Percentiles rank a stretch among this genome's conserved stretches.
Conservation (phyloP, 495 filamentous ascomycete genomes). For the Podospora fimiseda region DNA sequence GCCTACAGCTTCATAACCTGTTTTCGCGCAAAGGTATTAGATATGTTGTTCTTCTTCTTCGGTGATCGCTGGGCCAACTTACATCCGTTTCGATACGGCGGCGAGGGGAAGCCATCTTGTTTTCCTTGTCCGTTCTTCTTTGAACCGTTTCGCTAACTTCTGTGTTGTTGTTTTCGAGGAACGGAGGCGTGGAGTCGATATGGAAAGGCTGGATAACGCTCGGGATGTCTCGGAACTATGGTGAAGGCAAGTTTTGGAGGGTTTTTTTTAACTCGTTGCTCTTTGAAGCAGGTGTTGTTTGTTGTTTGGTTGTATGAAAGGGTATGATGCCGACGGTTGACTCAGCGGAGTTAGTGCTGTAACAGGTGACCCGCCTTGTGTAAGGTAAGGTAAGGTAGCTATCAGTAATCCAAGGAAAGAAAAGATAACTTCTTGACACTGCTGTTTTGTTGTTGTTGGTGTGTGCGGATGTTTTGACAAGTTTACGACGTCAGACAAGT, state of each 20-base stretch:
- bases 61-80: constrained; percentile 31
- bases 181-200: too few relatives aligned
- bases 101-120: constrained; percentile 84
- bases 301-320: constrained; percentile 6
- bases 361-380: neutral
- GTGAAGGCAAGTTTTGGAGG: too few relatives aligned
- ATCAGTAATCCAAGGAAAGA: neutral
- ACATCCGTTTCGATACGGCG: constrained; percentile 98
- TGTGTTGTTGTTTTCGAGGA: too few relatives aligned
- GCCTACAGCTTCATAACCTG: constrained; percentile 45
- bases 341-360: too few relatives aligned
- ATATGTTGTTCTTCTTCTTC: neutral
- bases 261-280: too few relatives aligned
- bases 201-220: too few relatives aligned
- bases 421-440: neutral
- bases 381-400: too few relatives aligned
- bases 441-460: neutral
- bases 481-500: constrained; percentile 5
- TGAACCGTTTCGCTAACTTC: too few relatives aligned
- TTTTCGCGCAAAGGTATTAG: neutral
- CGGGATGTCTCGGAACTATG: too few relatives aligned
- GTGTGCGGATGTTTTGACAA: neutral
- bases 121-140: neutral
- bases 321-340: too few relatives aligned
- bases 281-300: too few relatives aligned